These are phyloP conservation scores for Phytophthora fragariaefolia DNA, from an alignment of 352 stramenopile genomes.

Conservation along the genomic window DNA sequence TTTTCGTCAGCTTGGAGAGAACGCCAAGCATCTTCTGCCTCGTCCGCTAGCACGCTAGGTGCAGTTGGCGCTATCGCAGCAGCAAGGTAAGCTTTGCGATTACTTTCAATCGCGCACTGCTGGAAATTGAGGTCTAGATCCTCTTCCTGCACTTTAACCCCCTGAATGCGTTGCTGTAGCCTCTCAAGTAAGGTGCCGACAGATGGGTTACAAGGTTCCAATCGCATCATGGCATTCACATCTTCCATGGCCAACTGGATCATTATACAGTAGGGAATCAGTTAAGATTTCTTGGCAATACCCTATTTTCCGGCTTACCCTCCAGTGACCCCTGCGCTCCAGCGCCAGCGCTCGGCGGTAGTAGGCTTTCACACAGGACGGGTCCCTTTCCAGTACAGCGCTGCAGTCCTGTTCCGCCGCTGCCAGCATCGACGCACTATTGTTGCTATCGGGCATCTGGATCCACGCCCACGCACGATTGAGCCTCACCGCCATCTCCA, in stretches of 20 bases:
- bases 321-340: conserved; percentile 69
- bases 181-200: conserved; percentile 27
- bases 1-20: conserved; percentile 63
- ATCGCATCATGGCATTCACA: conserved; percentile 25
- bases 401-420: conserved; percentile 79
- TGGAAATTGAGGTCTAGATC: conserved; percentile 9
- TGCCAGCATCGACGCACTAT: conserved; percentile 11
- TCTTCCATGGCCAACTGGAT: conserved; percentile 47
- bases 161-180: conserved; percentile 17
- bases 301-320: conserved; percentile 31
- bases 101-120: conserved; percentile 10
- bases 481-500: conserved; percentile 63
- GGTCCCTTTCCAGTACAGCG: conserved; percentile 67
- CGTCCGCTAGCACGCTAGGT: conserved; percentile 6
- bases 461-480: conserved; percentile 73
- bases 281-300: neutral
- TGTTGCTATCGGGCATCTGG: conserved; percentile 34
- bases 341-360: conserved; percentile 87
- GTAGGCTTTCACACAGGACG: conserved; percentile 87
- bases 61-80: neutral
- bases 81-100: neutral
- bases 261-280: neutral
- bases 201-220: conserved; percentile 57
- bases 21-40: conserved; percentile 50
- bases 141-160: conserved; percentile 16